Conservation (phyloP, 164 flowering plant species). For the Warburgia ugandensis region DNA sequence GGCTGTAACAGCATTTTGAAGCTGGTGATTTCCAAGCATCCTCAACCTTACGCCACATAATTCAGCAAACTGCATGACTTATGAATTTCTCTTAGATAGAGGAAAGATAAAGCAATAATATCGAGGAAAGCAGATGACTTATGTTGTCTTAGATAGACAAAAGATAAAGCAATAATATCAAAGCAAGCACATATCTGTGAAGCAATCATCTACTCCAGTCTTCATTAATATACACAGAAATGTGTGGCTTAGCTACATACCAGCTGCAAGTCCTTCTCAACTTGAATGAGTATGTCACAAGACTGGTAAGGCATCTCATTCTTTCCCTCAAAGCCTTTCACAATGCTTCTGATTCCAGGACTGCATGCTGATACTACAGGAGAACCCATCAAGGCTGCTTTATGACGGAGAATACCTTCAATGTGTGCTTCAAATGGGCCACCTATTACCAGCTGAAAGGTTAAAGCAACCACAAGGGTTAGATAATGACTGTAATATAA, state of each 20-base stretch:
- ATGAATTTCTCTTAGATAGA: too few relatives aligned
- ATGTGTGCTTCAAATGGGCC: constrained; percentile 87
- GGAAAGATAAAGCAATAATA: too few relatives aligned
- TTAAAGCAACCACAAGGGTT: too few relatives aligned
- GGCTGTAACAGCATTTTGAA: constrained; percentile 86
- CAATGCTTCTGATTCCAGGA: constrained; percentile 41
- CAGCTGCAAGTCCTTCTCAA: constrained; percentile 44
- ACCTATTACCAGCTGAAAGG: constrained; percentile 69
- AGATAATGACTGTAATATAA: too few relatives aligned
- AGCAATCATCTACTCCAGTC: too few relatives aligned
- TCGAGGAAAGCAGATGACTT: too few relatives aligned
- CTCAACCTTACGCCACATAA: constrained; percentile 42
- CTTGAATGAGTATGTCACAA: constrained; percentile 55
- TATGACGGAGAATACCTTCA: constrained; percentile 64
- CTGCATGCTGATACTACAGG: constrained; percentile 67
- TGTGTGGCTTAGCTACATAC: constrained; percentile 46
- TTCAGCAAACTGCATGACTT: constrained; percentile 54
- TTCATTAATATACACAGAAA: too few relatives aligned
- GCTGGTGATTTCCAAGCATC: constrained; percentile 87
- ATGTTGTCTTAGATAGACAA: too few relatives aligned
- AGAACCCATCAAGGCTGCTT: constrained; percentile 58
- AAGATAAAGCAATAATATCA: too few relatives aligned
- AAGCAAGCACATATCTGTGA: too few relatives aligned
- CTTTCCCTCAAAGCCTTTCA: constrained; percentile 32
- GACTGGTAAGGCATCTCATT: constrained; percentile 44